Percentiles rank a stretch among this genome's conserved stretches.
Conservation (phyloP, 208 protist species). For the Balamuthia mandrillaris region DNA sequence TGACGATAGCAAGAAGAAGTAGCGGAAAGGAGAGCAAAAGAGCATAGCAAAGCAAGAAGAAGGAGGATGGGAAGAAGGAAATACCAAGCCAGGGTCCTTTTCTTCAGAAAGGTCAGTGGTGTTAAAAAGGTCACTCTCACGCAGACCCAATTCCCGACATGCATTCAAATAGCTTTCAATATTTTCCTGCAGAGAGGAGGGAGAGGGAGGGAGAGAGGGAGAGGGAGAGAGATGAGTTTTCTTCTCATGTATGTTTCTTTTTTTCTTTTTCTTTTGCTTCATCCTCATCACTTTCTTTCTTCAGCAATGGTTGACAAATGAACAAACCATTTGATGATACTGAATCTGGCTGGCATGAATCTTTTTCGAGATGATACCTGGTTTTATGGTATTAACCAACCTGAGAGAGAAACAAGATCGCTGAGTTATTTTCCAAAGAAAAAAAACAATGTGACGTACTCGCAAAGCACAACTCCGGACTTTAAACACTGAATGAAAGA, state of each 20-base stretch:
- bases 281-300: too few relatives aligned
- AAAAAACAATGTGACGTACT: neutral
- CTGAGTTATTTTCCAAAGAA: neutral
- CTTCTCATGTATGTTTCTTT: neutral
- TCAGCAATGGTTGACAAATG: neutral
- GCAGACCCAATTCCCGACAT: neutral
- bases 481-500: neutral
- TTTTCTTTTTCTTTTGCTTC: too few relatives aligned
- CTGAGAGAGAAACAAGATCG: neutral
- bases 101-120: conserved; percentile 17
- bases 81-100: neutral
- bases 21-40: neutral
- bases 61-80: too few relatives aligned
- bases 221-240: neutral
- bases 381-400: conserved; percentile 20
- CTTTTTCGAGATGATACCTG: neutral
- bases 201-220: too few relatives aligned
- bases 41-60: neutral
- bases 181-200: neutral
- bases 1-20: too few relatives aligned
- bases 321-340: neutral
- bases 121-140: neutral
- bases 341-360: neutral
- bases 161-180: conserved; percentile 21
- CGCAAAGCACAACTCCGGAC: conserved; percentile 1